These are phyloP conservation scores for Scheffersomyces ergatensis DNA, from an alignment of 805 yeast species.

Conservation along the genomic window DNA sequence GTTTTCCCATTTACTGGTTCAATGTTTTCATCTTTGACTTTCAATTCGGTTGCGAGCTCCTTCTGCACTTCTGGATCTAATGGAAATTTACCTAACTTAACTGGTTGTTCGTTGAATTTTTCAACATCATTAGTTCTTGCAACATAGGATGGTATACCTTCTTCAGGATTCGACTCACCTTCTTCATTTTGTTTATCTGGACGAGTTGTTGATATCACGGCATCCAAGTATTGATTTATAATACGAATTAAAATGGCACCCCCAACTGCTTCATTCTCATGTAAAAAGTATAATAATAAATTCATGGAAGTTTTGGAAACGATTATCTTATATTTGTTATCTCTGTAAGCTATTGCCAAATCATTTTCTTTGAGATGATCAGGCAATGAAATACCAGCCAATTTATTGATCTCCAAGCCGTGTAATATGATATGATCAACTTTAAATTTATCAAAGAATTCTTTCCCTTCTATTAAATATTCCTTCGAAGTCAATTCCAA, in stretches of 20 bases:
- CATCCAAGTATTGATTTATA: slow-evolving; percentile 77
- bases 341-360: slow-evolving; percentile 70
- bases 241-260: slow-evolving; percentile 84
- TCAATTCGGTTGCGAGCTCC: slow-evolving; percentile 82
- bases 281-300: slow-evolving; percentile 77
- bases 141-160: slow-evolving; percentile 49
- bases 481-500: slow-evolving; percentile 73
- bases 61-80: slow-evolving; percentile 79
- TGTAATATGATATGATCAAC: slow-evolving; percentile 74
- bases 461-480: slow-evolving; percentile 58
- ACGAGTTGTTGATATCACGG: slow-evolving; percentile 40
- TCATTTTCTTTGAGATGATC: slow-evolving; percentile 84
- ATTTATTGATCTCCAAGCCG: slow-evolving; percentile 67
- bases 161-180: slow-evolving; percentile 50
- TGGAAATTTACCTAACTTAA: slow-evolving; percentile 82
- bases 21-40: slow-evolving; percentile 64
- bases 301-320: slow-evolving; percentile 85
- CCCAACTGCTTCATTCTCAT: slow-evolving; percentile 89
- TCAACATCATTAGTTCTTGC: slow-evolving; percentile 49
- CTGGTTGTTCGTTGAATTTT: slow-evolving; percentile 65
- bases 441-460: slow-evolving; percentile 72
- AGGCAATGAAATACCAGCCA: slow-evolving; percentile 72
- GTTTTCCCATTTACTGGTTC: slow-evolving; percentile 34
- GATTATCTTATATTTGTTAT: slow-evolving; percentile 68
- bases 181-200: slow-evolving; percentile 41